phyloP scores from a whole-genome alignment of 164 flowering plant species.

The Umbellularia californica region DNA sequence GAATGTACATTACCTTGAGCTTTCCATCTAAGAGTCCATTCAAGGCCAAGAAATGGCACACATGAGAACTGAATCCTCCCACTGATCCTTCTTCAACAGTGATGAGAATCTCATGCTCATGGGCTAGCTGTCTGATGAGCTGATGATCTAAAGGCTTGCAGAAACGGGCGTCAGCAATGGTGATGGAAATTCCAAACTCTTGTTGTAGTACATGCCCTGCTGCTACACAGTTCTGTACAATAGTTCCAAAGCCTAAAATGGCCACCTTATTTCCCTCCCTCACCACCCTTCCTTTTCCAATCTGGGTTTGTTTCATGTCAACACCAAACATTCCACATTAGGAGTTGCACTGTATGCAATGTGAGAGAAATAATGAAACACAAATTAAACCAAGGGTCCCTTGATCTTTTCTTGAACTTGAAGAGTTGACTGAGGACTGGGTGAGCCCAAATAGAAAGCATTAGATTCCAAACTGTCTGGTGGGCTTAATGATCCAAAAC shows the following conservation, averaged over 20 bases:
- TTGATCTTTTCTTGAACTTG: neutral
- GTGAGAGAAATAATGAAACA: neutral
- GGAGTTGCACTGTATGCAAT: neutral
- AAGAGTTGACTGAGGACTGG: neutral
- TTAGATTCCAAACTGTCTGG: no score
- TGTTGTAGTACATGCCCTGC: conserved; percentile 8
- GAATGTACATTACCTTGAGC: conserved; percentile 8
- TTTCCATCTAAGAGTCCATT: conserved; percentile 41
- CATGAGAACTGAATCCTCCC: conserved; percentile 41
- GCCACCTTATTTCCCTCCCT: conserved; percentile 22
- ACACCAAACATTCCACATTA: neutral
- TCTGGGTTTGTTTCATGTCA: conserved; percentile 13
- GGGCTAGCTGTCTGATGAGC: conserved; percentile 30
- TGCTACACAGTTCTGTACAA: conserved; percentile 12
- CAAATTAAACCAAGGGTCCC: neutral
- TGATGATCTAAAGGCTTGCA: conserved; percentile 48
- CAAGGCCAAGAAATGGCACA: conserved; percentile 39
- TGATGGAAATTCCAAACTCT: conserved; percentile 28
- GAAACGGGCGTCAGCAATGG: conserved; percentile 50
- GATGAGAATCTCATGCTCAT: conserved; percentile 30
- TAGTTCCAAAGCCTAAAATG: conserved; percentile 15
- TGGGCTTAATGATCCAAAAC: no score
- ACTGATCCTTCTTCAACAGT: conserved; percentile 20
- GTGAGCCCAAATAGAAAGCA: neutral
- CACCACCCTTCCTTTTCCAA: conserved; percentile 44